A percentile compares a stretch with the other conserved stretches of the same genome.
These are phyloP conservation scores for Herpetospermum pedunculosum DNA, from an alignment of 306 rosid genomes.

Conservation along the genomic window DNA sequence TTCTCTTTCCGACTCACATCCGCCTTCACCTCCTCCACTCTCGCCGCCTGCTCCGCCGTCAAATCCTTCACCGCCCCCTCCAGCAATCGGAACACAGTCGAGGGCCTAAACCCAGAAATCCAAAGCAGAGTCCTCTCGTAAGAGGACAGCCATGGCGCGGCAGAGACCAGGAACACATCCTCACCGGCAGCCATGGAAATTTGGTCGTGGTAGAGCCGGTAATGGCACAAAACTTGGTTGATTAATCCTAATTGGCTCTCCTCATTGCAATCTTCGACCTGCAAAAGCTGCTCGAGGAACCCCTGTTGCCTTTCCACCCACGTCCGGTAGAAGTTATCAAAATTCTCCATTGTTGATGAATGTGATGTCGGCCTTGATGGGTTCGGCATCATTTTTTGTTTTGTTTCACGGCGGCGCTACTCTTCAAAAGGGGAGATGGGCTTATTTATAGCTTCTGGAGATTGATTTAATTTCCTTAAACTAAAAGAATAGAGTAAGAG, in stretches of 20 bases:
- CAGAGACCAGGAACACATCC: constrained; percentile 21
- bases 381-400: not conserved
- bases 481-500: too few species aligned
- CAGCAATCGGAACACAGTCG: constrained; percentile 10
- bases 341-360: not conserved
- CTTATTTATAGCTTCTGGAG: too few species aligned
- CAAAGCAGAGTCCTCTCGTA: constrained; percentile 27
- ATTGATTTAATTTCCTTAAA: too few species aligned
- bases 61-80: constrained; percentile 14
- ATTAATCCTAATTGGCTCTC: constrained; percentile 11
- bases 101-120: constrained; percentile 30
- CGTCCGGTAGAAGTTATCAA: not conserved
- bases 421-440: too few species aligned
- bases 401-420: not conserved
- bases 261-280: not conserved
- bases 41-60: not conserved
- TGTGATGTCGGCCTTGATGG: not conserved
- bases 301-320: not conserved
- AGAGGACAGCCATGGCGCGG: constrained; percentile 28
- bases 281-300: not conserved
- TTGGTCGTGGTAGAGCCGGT: constrained; percentile 21
- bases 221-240: constrained; percentile 20
- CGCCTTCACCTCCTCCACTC: constrained; percentile 1
- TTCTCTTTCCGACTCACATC: constrained; percentile 16
- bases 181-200: constrained; percentile 8